Evolutionary conservation across 176 grass and related monocot genomes (phyloP).

Genomic region (Chloris gayana): DNA sequence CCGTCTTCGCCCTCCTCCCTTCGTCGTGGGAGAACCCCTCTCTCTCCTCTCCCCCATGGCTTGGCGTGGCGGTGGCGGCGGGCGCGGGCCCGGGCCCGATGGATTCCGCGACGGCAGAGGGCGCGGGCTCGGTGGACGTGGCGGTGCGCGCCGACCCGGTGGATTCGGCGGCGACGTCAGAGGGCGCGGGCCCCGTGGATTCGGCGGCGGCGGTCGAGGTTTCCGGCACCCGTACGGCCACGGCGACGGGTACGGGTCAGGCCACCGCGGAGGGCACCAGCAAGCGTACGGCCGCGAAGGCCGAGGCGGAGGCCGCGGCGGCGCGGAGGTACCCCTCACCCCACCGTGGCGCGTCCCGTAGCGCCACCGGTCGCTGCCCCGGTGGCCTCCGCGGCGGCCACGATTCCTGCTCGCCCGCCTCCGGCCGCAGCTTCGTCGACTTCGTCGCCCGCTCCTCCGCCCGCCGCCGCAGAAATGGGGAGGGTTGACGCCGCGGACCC

Average conservation of each 20-base stretch:
- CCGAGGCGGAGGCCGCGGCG: neutral
- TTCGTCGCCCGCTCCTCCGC: neutral
- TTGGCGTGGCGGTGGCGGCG: too few species aligned
- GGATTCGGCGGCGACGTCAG: neutral
- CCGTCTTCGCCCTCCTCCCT: neutral
- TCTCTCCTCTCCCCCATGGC: constrained; percentile 7
- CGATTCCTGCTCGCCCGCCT: too few species aligned
- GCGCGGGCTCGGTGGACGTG: neutral
- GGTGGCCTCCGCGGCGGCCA: neutral
- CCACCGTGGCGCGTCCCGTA: too few species aligned
- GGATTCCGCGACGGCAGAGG: neutral
- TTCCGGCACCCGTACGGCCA: neutral
- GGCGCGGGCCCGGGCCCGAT: too few species aligned
- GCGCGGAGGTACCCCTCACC: neutral
- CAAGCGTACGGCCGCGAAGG: neutral
- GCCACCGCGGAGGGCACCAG: neutral
- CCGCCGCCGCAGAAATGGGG: neutral
- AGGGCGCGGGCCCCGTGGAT: neutral
- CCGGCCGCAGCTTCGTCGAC: neutral
- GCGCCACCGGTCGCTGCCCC: neutral
- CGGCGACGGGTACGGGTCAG: neutral
- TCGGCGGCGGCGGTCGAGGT: neutral
- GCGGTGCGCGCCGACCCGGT: too few species aligned
- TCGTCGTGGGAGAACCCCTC: neutral
- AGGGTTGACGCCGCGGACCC: too few species aligned